Evolutionary conservation across 2,329 filamentous ascomycete genomes (phyloP), one percentile per base, ranked within the genome.

Genomic region (Colletotrichum cordylinicola): DNA sequence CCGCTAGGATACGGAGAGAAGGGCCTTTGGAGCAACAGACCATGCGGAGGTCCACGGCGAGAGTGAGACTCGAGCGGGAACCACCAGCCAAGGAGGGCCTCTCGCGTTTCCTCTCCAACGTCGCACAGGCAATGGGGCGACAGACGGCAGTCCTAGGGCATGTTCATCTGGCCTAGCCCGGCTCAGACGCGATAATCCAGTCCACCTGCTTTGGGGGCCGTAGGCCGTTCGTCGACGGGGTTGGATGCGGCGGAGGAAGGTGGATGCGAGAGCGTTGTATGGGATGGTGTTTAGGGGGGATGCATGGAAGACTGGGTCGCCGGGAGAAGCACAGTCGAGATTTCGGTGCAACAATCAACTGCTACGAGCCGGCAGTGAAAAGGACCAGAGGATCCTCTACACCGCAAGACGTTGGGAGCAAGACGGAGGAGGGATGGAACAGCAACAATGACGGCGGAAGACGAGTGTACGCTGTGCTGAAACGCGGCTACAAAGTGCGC

Each of bases 111-210:
- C 15, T 37, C 37, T 76, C 66, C 76, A 77, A 77, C 76, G 76
- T 77, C 76, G 70, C 74, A 77, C 74, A 77, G 56, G 69, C 61
- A 67, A 77, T 76, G 76, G 76, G 76, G 76, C 74, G 70, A 74
- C 66, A 62, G 70, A 55, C 61, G 31, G 67, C 39, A 71, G 60
- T 75, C 31, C 72, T 70, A 62, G 58, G 52, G 29, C 52, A 66
- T 43, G 60, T 61, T 62, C 37, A 52, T 56, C 48, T 70, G 61
- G 52, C 39, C 66, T 70, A 58, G 74, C 56, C 33, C 52, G 48
- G 66, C 35, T 60, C 65, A 74, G 74, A 33, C 72, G 33, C 72
- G 61, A 67, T 72, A 24, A 18, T 58, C 69, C 55, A 72, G 39
- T 60, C 70, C 74, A 70, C 70, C n/a, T 61, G 70, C 35, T 37